A percentile compares a stretch with the other conserved stretches of the same genome.
phyloP scores from a whole-genome alignment of 208 protist genomes.

The Kentomonas sorsogonicus region DNA sequence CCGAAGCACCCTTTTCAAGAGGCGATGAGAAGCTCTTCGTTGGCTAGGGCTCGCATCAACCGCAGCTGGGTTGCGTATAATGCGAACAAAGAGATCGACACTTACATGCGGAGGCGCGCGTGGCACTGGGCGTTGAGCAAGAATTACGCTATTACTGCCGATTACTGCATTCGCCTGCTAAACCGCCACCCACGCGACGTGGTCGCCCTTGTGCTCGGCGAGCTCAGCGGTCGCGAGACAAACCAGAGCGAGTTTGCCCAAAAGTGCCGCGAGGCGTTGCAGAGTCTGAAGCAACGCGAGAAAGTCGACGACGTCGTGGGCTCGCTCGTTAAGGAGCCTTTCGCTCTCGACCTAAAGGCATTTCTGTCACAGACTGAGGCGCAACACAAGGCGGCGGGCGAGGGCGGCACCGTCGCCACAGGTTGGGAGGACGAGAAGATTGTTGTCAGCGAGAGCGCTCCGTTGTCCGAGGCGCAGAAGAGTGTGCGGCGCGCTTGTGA shows the following conservation, averaged over 20 bases:
- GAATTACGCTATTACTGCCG: conserved; percentile 74
- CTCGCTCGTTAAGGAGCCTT: neutral
- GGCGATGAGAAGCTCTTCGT: too few species aligned
- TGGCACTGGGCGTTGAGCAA: conserved; percentile 47
- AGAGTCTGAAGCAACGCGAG: conserved; percentile 26
- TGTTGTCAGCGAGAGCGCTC: conserved; percentile 21
- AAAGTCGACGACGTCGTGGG: conserved; percentile 9
- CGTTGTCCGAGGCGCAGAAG: conserved; percentile 15
- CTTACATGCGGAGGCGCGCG: conserved; percentile 53
- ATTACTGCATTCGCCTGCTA: conserved; percentile 76
- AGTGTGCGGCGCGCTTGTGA: conserved; percentile 22
- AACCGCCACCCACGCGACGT: conserved; percentile 60
- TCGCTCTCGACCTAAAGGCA: conserved; percentile 12
- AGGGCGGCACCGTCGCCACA: neutral
- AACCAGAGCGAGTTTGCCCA: conserved; percentile 37
- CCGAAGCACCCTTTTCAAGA: too few species aligned
- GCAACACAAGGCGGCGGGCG: too few species aligned
- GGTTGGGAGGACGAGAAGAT: conserved; percentile 21
- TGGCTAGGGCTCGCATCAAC: conserved; percentile 39
- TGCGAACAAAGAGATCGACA: conserved; percentile 38
- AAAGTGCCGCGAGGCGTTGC: conserved; percentile 54
- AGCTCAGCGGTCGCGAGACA: conserved; percentile 34
- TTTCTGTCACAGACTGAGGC: too few species aligned
- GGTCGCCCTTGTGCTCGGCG: conserved; percentile 54
- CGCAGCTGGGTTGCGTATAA: conserved; percentile 28